Percentiles rank a stretch among this genome's conserved stretches.
Evolutionary conservation across 2,329 filamentous ascomycete species (phyloP).

Genomic region (Chaetomiaceae sp.): DNA sequence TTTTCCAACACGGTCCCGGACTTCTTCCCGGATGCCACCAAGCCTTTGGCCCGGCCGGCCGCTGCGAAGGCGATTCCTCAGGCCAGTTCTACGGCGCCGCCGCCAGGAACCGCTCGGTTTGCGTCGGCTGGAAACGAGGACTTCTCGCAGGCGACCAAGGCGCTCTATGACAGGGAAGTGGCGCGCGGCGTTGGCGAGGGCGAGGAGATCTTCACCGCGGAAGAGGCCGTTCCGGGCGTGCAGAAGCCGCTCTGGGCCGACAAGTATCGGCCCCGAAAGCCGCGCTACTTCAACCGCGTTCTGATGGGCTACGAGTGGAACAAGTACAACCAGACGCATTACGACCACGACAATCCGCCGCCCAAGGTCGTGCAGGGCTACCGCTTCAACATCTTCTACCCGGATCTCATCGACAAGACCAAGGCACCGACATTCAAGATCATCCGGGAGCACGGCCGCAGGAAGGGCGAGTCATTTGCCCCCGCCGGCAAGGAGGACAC

Average conservation of each 20-base stretch:
- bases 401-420: conserved; percentile 89
- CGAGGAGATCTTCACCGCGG: conserved; percentile 90
- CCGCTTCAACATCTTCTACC: conserved; percentile 99
- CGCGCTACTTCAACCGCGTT: conserved; percentile 94
- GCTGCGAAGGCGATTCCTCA: conserved; percentile 15
- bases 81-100: conserved; percentile 33
- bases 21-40: conserved; percentile 21
- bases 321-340: conserved; percentile 99
- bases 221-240: conserved; percentile 67
- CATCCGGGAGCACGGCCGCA: conserved; percentile 84
- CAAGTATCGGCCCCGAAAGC: conserved; percentile 85
- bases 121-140: conserved; percentile 67
- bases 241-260: conserved; percentile 72
- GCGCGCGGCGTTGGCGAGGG: conserved; percentile 87
- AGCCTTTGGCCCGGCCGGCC: conserved; percentile 18
- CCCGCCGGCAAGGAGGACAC: conserved; percentile 95
- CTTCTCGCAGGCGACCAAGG: conserved; percentile 80
- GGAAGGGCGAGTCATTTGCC: conserved; percentile 85
- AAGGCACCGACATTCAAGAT: conserved; percentile 96
- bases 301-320: conserved; percentile 99
- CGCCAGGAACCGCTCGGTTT: conserved; percentile 62
- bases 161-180: conserved; percentile 86
- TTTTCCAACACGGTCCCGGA: conserved; percentile 35
- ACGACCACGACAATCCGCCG: conserved; percentile 95
- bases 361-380: conserved; percentile 98